Percentiles rank a stretch among this genome's conserved stretches.
Evolutionary conservation across 192 early-diverging fungal genomes (phyloP).

Genomic region (Coemansia sp.): DNA sequence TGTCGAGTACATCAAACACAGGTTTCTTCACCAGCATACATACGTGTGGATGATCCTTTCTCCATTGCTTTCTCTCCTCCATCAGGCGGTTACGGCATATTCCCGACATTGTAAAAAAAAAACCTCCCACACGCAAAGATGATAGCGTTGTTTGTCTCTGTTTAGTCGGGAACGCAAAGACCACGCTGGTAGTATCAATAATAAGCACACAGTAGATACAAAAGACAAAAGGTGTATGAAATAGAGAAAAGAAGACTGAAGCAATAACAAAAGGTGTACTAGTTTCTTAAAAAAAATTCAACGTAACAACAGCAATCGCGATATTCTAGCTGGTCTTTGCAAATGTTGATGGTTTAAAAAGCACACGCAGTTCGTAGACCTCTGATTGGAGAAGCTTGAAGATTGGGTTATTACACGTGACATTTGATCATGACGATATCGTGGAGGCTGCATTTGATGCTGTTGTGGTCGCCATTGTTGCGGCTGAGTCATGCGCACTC

Average conservation of each 20-base stretch:
- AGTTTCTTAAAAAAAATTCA: too few species aligned
- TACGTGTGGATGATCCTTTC: slow-evolving; percentile 85
- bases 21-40: not conserved
- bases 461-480: not conserved
- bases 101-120: slow-evolving; percentile 51
- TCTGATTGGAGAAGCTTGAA: not conserved
- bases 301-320: too few species aligned
- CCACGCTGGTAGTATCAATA: too few species aligned
- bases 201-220: too few species aligned
- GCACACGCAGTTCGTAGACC: too few species aligned
- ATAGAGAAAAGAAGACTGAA: too few species aligned
- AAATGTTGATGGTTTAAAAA: too few species aligned
- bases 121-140: not conserved
- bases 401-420: slow-evolving; percentile 4
- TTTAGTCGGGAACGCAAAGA: too few species aligned
- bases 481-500: slow-evolving; percentile 19
- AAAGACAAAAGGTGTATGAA: too few species aligned
- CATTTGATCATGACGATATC: not conserved
- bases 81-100: slow-evolving; percentile 80
- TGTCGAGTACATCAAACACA: not conserved
- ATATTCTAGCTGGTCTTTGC: too few species aligned
- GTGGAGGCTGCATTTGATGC: not conserved
- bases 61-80: slow-evolving; percentile 97
- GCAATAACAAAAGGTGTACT: too few species aligned
- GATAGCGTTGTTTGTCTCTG: too few species aligned